Conservation (phyloP, 2,329 filamentous ascomycete species). For the Cladophialophora immunda region DNA sequence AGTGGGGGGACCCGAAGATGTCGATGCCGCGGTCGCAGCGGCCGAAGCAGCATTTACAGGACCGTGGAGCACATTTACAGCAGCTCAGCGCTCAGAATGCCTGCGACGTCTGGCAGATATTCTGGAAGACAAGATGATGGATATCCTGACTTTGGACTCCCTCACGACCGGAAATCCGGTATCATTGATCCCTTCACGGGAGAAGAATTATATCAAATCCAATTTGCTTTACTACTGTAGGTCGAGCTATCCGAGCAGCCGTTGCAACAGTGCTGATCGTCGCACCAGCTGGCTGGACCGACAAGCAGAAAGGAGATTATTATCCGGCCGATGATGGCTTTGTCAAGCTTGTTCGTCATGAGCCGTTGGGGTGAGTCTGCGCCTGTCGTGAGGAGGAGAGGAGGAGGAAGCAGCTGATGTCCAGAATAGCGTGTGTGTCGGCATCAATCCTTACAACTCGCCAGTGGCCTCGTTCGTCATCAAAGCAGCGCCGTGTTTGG, state of each 20-base stretch:
- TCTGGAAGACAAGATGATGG: conserved; percentile 49
- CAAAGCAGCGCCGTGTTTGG: conserved; percentile 51
- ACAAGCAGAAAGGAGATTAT: conserved; percentile 36
- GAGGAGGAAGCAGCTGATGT: neutral
- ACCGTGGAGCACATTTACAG: conserved; percentile 42
- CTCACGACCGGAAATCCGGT: conserved; percentile 36
- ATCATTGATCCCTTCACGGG: conserved; percentile 41
- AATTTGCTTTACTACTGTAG: conserved; percentile 31
- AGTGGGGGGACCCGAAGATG: conserved; percentile 44
- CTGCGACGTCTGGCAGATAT: conserved; percentile 46
- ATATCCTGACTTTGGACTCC: conserved; percentile 44
- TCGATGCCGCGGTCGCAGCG: conserved; percentile 47
- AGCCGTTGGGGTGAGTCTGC: conserved; percentile 37
- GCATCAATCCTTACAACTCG: conserved; percentile 54
- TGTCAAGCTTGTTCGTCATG: conserved; percentile 41
- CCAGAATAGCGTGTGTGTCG: conserved; percentile 38
- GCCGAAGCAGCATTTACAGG: conserved; percentile 47
- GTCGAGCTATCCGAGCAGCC: neutral
- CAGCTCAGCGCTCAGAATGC: conserved; percentile 37
- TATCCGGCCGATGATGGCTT: conserved; percentile 40
- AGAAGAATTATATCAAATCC: conserved; percentile 19
- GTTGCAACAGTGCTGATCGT: too few relatives aligned
- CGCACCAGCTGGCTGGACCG: conserved; percentile 33
- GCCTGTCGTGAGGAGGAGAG: too few relatives aligned
- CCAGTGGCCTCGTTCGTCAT: conserved; percentile 50